phyloP scores from a whole-genome alignment of 2,329 filamentous ascomycete species.

The Dendrostoma leiphaemia region DNA sequence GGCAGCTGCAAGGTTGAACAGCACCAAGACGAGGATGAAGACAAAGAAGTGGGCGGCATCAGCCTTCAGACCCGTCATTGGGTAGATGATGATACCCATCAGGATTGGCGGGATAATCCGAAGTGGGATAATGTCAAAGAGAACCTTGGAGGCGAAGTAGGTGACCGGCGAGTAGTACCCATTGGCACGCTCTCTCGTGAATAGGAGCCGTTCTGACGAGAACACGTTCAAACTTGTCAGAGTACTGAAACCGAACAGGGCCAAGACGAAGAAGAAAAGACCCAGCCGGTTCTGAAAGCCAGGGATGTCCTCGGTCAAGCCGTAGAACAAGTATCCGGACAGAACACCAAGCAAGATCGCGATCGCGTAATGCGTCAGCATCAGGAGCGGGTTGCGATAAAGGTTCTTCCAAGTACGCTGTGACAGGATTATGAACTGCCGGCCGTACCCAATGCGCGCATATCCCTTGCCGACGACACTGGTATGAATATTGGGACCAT shows the following conservation, averaged over 20 bases:
- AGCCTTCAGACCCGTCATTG: conserved; percentile 91
- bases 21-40: conserved; percentile 85
- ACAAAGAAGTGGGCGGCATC: conserved; percentile 82
- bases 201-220: conserved; percentile 83
- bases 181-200: conserved; percentile 91
- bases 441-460: conserved; percentile 71
- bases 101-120: conserved; percentile 91
- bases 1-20: conserved; percentile 94
- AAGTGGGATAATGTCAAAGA: conserved; percentile 97
- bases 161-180: conserved; percentile 93
- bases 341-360: conserved; percentile 92
- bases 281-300: conserved; percentile 97
- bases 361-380: conserved; percentile 98
- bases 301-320: conserved; percentile 90
- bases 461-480: conserved; percentile 75
- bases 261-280: conserved; percentile 95
- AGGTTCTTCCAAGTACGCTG: conserved; percentile 94
- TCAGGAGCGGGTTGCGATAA: conserved; percentile 95
- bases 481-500: conserved; percentile 47
- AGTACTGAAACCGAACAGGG: conserved; percentile 95
- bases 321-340: conserved; percentile 94
- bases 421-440: conserved; percentile 88
- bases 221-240: conserved; percentile 93
- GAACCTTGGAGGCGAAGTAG: conserved; percentile 92
- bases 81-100: conserved; percentile 94